Base-by-base conservation (phyloP, 257 asterid genomes). In the Linderniella brevidens region DNA sequence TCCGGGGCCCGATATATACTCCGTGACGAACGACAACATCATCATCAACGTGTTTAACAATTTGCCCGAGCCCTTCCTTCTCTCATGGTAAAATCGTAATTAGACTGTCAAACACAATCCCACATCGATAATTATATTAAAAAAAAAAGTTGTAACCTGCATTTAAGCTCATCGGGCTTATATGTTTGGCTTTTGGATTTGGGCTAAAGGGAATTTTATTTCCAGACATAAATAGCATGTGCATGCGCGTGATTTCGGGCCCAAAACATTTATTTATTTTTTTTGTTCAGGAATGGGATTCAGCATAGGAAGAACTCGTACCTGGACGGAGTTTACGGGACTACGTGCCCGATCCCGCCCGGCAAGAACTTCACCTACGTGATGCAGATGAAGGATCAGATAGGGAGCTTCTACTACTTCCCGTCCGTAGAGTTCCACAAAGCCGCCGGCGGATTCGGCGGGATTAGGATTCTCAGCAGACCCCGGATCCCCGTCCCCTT, bases 11-110 rank as follows among this genome's bases (percentile, higher is more conserved):
- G 71, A 71, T 6, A 61, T 86, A 43, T 19, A 62, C 17, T 50
- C 78, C 5, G 88, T 67, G 11, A 86, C 93, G 17, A 81, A 86
- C 25, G 86, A 81, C 53, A 81, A 81, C 42, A 60, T 81, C 54
- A 63, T 73, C 13, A 55, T 86, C 70, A 81, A 86, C 10, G 96
- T 86, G 7, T 41, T 29, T 48, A 86, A 86, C 59, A 41, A 74
- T 61, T 60, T 86, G 75, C 74, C 73, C 0, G 83, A 86, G 15
- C 92, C 96, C 10, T 81, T 86, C 58, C 96, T 81, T 58, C 60
- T 86, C 15, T 73, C 93, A 9, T 85, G 93, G 93, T 82, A 35
- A 32, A n/a, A n/a, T n/a, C n/a, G n/a, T n/a, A n/a, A n/a, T n/a
- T 6, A 25, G 32, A 2, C 32, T 25, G 32, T 25, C 6, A 6